phyloP scores from a whole-genome alignment of 164 flowering plant genomes.

The Aristolochia californica region DNA sequence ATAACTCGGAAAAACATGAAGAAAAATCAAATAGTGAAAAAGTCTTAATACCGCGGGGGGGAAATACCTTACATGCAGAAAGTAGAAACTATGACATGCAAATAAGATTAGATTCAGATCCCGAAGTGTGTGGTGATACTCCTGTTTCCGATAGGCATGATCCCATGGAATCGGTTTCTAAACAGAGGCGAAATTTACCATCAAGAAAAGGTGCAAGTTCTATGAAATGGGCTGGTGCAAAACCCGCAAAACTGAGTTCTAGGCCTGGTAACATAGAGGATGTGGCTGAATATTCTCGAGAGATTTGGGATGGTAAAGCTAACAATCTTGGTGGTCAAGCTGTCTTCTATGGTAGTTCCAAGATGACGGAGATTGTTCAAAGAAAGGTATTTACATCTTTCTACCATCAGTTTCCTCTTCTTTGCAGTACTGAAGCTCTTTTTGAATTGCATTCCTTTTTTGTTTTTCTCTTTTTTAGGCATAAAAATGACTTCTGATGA shows the following conservation, averaged over 20 bases:
- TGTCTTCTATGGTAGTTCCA: conserved; percentile 22
- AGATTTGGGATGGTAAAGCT: conserved; percentile 50
- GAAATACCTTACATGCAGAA: conserved; percentile 42
- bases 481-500: too few species aligned
- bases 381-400: conserved; percentile 48
- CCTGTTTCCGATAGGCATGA: conserved; percentile 32
- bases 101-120: conserved; percentile 36
- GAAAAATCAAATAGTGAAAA: conserved; percentile 45
- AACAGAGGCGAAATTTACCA: conserved; percentile 36
- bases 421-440: background rate
- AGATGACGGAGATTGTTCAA: conserved; percentile 67
- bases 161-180: conserved; percentile 35
- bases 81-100: conserved; percentile 33
- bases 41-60: conserved; percentile 36
- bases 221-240: conserved; percentile 43
- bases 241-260: conserved; percentile 39
- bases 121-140: conserved; percentile 29
- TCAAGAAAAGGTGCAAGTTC: conserved; percentile 39
- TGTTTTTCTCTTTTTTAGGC: background rate
- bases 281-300: conserved; percentile 39
- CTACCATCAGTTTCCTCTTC: background rate
- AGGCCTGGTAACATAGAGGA: conserved; percentile 36
- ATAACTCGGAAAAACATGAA: conserved; percentile 48
- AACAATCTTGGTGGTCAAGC: conserved; percentile 24
- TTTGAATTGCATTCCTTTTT: background rate